Evolutionary conservation across 192 early-diverging fungal species (phyloP).

Genomic region (Umbelopsis vinacea): DNA sequence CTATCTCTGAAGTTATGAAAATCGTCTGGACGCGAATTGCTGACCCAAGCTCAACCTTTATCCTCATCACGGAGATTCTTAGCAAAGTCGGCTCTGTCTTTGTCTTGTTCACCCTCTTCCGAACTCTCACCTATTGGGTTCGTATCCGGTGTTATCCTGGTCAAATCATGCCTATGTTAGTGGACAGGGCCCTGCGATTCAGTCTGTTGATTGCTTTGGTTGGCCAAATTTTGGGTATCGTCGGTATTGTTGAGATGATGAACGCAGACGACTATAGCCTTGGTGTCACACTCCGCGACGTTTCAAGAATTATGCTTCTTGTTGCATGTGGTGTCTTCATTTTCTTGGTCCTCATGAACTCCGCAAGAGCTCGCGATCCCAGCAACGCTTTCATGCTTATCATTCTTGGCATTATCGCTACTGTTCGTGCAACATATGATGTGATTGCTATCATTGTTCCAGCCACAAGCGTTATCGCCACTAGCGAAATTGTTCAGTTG

Average conservation of each 20-base stretch:
- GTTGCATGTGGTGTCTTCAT: neutral
- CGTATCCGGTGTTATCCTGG: neutral
- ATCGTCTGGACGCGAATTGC: neutral
- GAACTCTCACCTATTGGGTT: neutral
- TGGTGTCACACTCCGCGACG: neutral
- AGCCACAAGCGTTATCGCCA: neutral
- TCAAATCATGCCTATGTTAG: neutral
- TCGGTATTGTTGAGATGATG: conserved; percentile 1
- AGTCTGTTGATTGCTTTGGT: neutral
- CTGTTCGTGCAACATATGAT: neutral
- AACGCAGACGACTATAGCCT: neutral
- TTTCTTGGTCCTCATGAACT: neutral
- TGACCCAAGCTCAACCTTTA: neutral
- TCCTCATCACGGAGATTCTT: neutral
- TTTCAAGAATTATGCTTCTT: neutral
- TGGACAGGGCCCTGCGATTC: neutral
- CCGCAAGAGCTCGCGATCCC: neutral
- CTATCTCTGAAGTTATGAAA: neutral
- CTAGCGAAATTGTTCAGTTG: neutral
- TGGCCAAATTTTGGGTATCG: conserved; percentile 1
- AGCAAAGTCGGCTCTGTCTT: conserved; percentile 5
- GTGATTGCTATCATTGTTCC: neutral
- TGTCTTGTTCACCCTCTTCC: neutral
- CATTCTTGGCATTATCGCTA: neutral
- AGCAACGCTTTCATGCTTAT: neutral